Evolutionary conservation across 345 rosid genomes (phyloP), one percentile per base, ranked within the genome.

Genomic region (Erodium maritimum): DNA sequence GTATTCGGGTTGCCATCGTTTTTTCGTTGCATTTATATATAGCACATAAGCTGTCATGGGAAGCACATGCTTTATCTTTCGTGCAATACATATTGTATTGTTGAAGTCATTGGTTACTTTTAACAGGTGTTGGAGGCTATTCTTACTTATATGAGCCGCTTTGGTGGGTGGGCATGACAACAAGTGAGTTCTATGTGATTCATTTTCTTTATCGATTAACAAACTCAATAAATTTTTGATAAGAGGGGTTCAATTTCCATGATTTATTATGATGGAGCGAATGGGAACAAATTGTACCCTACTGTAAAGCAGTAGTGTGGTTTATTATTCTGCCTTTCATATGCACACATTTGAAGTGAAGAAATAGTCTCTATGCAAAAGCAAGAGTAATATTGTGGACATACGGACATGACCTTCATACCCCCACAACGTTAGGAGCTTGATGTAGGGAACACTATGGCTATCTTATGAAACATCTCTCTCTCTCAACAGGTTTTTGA

Each of bases 121-220:
- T 42, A 42, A 42, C 76, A 72, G 76, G 72, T 33, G 56, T 59
- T 42, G 76, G 76, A 51, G 76, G 76, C 37, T 72, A 72, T 67
- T 63, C 76, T 37, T 72, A 72, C 62, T 64, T 72, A 17, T 72
- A 72, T 19, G 76, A 72, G 65, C 76, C 76, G 16, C 72, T 67
- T 42, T 72, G 76, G 76, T 72, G 76, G 76, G 68, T 51, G n/a
- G 76, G 76, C 66, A 72, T 72, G 76, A 72, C 67, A 67, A 72
- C 76, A 52, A 72, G 76, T 72, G 54, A 52, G 76, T 63, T 52
- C 23, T 52, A 45, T 51, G 10, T 51, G 54, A n/a, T 51, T 51
- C 17, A 3, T 51, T 51, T 50, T 51, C n/a, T 29, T 29, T 29
- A 29, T 29, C 9, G 37, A 29, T 29, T 29, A 16, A 10, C 13